Evolutionary conservation across 192 early-diverging fungal genomes (phyloP).

Genomic region (Entrophospora sp.): DNA sequence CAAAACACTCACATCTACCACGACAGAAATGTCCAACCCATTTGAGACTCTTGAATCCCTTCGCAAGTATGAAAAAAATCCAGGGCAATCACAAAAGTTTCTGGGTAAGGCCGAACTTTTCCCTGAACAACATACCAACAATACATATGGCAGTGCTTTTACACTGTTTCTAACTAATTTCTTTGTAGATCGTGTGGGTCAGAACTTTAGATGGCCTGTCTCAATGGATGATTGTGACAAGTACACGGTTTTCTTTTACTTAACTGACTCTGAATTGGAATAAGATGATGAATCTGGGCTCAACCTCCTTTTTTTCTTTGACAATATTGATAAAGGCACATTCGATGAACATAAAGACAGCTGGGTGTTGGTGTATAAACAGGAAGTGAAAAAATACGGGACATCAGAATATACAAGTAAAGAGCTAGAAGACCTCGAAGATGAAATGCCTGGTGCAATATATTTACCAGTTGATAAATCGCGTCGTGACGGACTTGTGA

Average conservation of each 20-base stretch:
- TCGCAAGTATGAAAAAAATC: background rate
- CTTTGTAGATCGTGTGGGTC: slow-evolving; percentile 9
- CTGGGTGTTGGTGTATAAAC: slow-evolving; percentile 3
- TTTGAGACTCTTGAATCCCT: slow-evolving; percentile 1
- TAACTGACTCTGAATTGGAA: slow-evolving; percentile 1
- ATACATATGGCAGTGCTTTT: background rate
- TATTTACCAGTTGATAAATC: slow-evolving; percentile 10
- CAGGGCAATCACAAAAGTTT: slow-evolving; percentile 2
- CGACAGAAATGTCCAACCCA: background rate
- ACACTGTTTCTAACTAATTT: slow-evolving; percentile 3
- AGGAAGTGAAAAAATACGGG: slow-evolving; percentile 5
- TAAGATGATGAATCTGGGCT: background rate
- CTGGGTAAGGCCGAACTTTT: slow-evolving; percentile 5
- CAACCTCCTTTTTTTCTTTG: background rate
- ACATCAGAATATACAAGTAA: slow-evolving; percentile 11
- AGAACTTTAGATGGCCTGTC: background rate
- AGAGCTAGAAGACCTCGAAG: background rate
- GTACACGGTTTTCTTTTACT: background rate
- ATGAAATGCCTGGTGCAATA: background rate
- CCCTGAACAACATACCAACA: background rate
- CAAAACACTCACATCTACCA: background rate
- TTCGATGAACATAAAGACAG: background rate
- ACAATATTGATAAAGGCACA: slow-evolving; percentile 8
- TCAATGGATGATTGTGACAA: background rate
- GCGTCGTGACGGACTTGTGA: background rate